Evolutionary conservation across 345 rosid genomes (phyloP), one percentile per base, ranked within the genome.

Genomic region (Syzygium aromaticum): DNA sequence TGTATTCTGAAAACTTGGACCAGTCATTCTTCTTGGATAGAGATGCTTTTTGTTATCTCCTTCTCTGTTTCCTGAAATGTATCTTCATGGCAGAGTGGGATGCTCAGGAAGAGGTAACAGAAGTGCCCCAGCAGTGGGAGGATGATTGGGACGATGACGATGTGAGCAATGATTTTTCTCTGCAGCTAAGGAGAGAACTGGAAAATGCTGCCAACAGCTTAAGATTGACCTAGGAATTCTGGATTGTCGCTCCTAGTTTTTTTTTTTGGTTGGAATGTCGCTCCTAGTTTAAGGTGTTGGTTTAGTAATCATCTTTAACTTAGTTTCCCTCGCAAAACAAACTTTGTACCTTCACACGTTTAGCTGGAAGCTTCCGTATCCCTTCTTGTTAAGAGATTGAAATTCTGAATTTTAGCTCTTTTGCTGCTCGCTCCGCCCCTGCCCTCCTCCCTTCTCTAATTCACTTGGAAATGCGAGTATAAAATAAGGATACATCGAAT

Each of bases 71-170:
- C 23, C 46, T 67, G 80, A 67, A 67, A 67, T 17, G 9, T 19
- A 67, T 67, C 25, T 85, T 27, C 88, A 17, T 17, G 63, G 86
- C 92, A 95, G 98, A 94, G 87, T 95, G 94, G 96, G 92, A 92
- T 51, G 98, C 89, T 84, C 93, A 92, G 91, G 97, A 94, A 89
- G 98, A 95, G 89, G 94, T 88, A n/a, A 92, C 91, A 52, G 98
- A 97, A 52, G 91, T 91, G 82, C 89, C 93, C 8, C 99, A 94
- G 89, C 99, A 97, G 86, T 97, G 98, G 98, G 98, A 95, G 89
- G 99, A 97, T 57, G 99, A 96, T 43, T 97, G 98, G 98, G 98
- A 97, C 88, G 99, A 97, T 88, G 98, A 95, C 80, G 98, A 97
- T 89, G 98, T 95, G 86, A 96, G 86, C 63, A 97, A 96, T 56